Conservation (phyloP, 2,329 filamentous ascomycete genomes). For the Alternaria ventricosa region DNA sequence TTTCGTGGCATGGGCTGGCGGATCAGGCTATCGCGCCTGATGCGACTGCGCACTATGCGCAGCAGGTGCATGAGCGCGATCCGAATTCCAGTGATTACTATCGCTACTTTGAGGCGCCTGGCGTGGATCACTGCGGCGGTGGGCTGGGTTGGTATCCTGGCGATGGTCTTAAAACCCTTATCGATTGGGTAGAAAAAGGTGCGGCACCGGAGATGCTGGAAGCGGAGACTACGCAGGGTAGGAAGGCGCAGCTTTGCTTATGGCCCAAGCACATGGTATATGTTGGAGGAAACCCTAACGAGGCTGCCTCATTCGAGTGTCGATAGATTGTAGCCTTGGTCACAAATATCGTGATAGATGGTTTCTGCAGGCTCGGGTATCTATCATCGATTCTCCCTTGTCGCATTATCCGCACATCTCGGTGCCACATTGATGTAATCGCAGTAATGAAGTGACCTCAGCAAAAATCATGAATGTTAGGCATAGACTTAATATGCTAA, state of each 20-base stretch:
- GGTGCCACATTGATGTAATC: too few species aligned
- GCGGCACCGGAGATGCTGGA: constrained; percentile 26
- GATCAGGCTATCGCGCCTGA: constrained; percentile 18
- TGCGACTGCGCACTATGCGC: constrained; percentile 19
- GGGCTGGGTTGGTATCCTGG: constrained; percentile 30
- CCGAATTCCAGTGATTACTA: constrained; percentile 26
- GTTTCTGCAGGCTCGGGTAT: too few species aligned
- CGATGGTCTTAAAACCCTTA: constrained; percentile 25
- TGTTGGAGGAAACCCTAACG: constrained; percentile 1
- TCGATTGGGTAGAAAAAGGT: constrained; percentile 41
- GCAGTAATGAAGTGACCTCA: too few species aligned
- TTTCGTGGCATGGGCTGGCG: constrained; percentile 30
- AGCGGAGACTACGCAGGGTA: constrained; percentile 8
- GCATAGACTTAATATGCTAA: too few species aligned
- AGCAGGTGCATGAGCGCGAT: constrained; percentile 19
- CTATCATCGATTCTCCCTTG: too few species aligned
- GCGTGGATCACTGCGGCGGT: constrained; percentile 34
- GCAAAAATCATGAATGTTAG: too few species aligned
- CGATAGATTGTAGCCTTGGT: not conserved
- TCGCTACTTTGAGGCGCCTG: constrained; percentile 42
- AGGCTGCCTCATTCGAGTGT: constrained; percentile 11
- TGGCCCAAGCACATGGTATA: constrained; percentile 25
- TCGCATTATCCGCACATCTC: too few species aligned
- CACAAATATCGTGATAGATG: too few species aligned
- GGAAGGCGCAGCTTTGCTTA: constrained; percentile 17